phyloP scores from a whole-genome alignment of 352 stramenopile genomes.

The Globisporangium irregulare region DNA sequence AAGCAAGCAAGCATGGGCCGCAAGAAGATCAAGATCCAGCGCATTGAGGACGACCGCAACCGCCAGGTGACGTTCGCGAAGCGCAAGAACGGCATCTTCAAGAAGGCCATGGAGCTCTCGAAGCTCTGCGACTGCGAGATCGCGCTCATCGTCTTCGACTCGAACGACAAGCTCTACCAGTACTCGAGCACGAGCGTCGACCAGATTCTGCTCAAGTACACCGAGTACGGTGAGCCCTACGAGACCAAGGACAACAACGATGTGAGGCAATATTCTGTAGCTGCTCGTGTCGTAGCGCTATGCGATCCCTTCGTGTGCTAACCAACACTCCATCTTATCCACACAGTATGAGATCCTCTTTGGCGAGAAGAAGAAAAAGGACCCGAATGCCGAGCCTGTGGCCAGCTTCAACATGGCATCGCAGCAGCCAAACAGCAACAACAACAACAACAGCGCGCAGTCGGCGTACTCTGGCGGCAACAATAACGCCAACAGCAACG shows the following conservation, averaged over 20 bases:
- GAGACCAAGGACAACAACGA: slow-evolving; percentile 85
- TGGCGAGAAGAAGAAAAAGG: slow-evolving; percentile 79
- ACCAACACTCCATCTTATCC: not conserved
- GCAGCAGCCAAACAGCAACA: slow-evolving; percentile 2
- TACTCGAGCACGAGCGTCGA: slow-evolving; percentile 82
- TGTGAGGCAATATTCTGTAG: slow-evolving; percentile 29
- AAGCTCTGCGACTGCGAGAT: slow-evolving; percentile 88
- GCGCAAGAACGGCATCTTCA: slow-evolving; percentile 84
- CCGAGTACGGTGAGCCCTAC: slow-evolving; percentile 79
- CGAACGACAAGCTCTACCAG: slow-evolving; percentile 84
- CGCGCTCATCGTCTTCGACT: slow-evolving; percentile 84
- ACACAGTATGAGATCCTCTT: slow-evolving; percentile 79
- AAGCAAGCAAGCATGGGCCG: slow-evolving; percentile 50
- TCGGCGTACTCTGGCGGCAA: slow-evolving; percentile 27
- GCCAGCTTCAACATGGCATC: slow-evolving; percentile 32
- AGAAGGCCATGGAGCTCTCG: slow-evolving; percentile 86
- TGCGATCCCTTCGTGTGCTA: not conserved
- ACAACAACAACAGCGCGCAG: slow-evolving; percentile 20
- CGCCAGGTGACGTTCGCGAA: slow-evolving; percentile 83
- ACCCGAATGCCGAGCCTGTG: slow-evolving; percentile 33
- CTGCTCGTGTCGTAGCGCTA: not conserved
- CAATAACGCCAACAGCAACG: slow-evolving; percentile 13
- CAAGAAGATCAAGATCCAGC: slow-evolving; percentile 90
- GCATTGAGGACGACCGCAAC: slow-evolving; percentile 84
- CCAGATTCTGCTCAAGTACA: slow-evolving; percentile 86